phyloP scores from a whole-genome alignment of 306 rosid species.

The Ormosia semicastrata region DNA sequence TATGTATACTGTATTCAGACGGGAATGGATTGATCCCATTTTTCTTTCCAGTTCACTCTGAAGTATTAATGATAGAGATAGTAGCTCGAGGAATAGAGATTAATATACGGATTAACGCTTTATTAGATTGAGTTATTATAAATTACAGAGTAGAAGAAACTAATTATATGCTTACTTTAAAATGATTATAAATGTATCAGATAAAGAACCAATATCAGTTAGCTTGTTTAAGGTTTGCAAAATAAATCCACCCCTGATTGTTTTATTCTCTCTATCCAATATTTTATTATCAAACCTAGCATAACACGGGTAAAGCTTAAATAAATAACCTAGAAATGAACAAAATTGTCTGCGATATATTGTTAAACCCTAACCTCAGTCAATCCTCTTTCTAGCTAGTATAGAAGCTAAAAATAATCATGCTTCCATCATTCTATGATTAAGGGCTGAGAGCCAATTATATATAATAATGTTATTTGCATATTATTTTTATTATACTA shows the following conservation, averaged over 20 bases:
- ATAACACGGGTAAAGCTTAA: not conserved
- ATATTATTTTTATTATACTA: no score
- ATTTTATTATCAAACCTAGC: not conserved
- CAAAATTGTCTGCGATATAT: no score
- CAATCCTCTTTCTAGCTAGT: no score
- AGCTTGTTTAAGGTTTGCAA: no score
- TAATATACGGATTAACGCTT: not conserved
- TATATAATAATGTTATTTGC: no score
- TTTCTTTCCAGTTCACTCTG: not conserved
- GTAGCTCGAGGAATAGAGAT: not conserved
- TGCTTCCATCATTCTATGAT: no score
- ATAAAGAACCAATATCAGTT: not conserved
- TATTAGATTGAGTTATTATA: not conserved
- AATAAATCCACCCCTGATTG: not conserved
- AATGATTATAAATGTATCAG: not conserved
- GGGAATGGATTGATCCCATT: not conserved
- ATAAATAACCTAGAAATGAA: not conserved
- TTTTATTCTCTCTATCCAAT: not conserved
- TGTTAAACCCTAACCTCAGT: no score
- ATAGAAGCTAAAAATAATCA: no score
- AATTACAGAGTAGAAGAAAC: not conserved
- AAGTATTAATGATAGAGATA: not conserved
- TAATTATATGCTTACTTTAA: not conserved
- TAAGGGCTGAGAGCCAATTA: no score
- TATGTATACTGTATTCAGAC: not conserved